These are phyloP conservation scores for Blepharisma undulans DNA, from an alignment of 169 alveolate species.

Conservation along the genomic window DNA sequence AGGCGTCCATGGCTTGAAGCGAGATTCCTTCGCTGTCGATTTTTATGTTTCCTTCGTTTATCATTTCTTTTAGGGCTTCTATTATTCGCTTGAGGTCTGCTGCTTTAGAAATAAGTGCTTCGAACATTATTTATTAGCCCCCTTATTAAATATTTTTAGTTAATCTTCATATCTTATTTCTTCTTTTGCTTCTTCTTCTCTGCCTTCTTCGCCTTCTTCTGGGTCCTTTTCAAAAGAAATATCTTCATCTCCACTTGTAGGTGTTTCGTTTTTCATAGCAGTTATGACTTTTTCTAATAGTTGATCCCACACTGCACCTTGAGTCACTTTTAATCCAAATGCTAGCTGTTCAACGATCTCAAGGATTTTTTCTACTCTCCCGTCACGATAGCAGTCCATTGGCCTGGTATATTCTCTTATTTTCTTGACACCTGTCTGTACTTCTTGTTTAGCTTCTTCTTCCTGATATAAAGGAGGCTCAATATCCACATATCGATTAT, in stretches of 20 bases:
- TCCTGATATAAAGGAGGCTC: neutral
- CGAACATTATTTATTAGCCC: slow-evolving; percentile 22
- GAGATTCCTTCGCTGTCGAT: neutral
- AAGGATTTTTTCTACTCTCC: slow-evolving; percentile 15
- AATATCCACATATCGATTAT: slow-evolving; percentile 24
- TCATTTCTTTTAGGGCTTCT: neutral
- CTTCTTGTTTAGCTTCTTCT: neutral
- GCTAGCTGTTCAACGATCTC: slow-evolving; percentile 18
- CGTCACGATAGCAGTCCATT: slow-evolving; percentile 21
- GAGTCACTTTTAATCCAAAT: neutral
- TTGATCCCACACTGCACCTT: neutral
- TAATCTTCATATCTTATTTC: neutral
- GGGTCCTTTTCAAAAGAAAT: slow-evolving; percentile 11
- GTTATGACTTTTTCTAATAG: slow-evolving; percentile 1
- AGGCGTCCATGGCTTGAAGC: neutral
- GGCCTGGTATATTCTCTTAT: neutral
- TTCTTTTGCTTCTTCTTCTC: neutral
- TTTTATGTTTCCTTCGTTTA: neutral
- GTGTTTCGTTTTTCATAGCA: slow-evolving; percentile 8
- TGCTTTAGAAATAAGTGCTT: neutral
- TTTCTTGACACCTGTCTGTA: neutral
- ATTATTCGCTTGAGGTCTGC: neutral
- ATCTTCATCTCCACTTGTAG: slow-evolving; percentile 28
- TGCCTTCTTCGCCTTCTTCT: slow-evolving; percentile 17
- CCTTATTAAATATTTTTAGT: neutral